Evolutionary conservation across 768 basidiomycete genomes (phyloP).

Genomic region (Boletus coccyginus): DNA sequence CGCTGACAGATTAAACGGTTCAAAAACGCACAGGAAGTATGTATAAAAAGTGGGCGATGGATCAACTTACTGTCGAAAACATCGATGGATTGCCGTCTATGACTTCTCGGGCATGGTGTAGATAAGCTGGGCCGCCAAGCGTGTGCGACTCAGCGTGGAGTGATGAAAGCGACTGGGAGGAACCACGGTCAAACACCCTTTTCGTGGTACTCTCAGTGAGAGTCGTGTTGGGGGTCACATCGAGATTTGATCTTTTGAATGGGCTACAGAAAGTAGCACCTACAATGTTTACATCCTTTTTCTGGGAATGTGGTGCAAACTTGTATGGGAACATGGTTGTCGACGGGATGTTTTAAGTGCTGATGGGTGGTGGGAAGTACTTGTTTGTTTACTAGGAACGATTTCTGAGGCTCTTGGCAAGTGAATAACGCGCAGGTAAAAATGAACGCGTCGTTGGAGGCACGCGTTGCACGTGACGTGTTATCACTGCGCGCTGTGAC

Average conservation of each 20-base stretch:
- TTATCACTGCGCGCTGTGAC: no score
- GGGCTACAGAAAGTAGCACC: conserved; percentile 2
- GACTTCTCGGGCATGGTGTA: not conserved
- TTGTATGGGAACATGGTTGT: conserved; percentile 18
- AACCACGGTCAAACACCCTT: conserved; percentile 5
- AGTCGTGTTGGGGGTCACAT: conserved; percentile 5
- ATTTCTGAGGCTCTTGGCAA: not conserved
- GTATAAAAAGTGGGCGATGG: not conserved
- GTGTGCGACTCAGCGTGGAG: conserved; percentile 12
- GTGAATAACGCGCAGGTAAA: not conserved
- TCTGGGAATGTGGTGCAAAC: conserved; percentile 13
- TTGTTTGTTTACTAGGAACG: not conserved
- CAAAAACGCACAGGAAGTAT: no score
- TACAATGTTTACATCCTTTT: conserved; percentile 2
- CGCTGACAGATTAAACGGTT: conserved; percentile 4
- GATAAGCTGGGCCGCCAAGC: conserved; percentile 5
- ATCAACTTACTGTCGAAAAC: conserved; percentile 5
- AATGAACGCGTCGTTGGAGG: conserved; percentile 1
- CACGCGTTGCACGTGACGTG: conserved; percentile 19
- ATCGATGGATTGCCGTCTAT: conserved; percentile 4
- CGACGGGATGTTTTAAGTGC: not conserved
- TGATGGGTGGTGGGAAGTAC: not conserved
- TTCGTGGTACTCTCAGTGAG: conserved; percentile 1
- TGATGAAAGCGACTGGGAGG: conserved; percentile 10
- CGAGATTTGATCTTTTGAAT: conserved; percentile 10